A percentile compares a stretch with the other conserved stretches of the same genome.
phyloP scores from a whole-genome alignment of 2,329 filamentous ascomycete species.

The Fusarium goolgardi region DNA sequence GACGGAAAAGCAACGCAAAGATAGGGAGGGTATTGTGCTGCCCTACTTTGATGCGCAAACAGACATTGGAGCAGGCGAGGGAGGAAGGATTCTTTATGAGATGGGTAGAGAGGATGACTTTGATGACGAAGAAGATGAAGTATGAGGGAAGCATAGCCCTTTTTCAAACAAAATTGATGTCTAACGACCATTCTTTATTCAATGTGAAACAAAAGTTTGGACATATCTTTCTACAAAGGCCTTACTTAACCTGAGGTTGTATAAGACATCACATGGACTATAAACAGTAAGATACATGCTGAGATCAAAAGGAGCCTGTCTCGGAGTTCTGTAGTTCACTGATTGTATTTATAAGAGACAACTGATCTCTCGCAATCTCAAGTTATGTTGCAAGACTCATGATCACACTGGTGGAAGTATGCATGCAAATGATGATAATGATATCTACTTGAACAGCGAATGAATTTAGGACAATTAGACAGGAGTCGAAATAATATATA shows the following conservation, averaged over 20 bases:
- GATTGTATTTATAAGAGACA: neutral
- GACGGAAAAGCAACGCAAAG: slow-evolving; percentile 89
- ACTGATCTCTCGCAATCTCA: neutral
- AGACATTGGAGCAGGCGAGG: slow-evolving; percentile 80
- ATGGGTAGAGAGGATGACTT: slow-evolving; percentile 98
- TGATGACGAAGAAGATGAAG: slow-evolving; percentile 95
- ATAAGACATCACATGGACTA: no score
- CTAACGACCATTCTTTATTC: neutral
- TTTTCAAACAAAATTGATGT: neutral
- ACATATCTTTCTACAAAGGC: neutral
- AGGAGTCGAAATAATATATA: neutral
- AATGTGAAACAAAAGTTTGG: neutral
- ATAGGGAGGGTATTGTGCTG: slow-evolving; percentile 88
- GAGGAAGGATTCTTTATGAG: slow-evolving; percentile 93
- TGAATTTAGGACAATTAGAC: no score
- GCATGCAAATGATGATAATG: neutral
- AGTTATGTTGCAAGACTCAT: neutral
- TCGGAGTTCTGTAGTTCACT: neutral
- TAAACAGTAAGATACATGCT: neutral
- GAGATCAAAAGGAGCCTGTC: neutral
- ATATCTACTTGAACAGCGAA: neutral
- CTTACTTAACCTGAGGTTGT: no score
- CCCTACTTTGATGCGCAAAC: slow-evolving; percentile 98
- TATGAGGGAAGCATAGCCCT: slow-evolving; percentile 57
- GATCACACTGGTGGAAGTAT: neutral